Evolutionary conservation across 805 yeast genomes (phyloP).

Genomic region (Candida silvatica): DNA sequence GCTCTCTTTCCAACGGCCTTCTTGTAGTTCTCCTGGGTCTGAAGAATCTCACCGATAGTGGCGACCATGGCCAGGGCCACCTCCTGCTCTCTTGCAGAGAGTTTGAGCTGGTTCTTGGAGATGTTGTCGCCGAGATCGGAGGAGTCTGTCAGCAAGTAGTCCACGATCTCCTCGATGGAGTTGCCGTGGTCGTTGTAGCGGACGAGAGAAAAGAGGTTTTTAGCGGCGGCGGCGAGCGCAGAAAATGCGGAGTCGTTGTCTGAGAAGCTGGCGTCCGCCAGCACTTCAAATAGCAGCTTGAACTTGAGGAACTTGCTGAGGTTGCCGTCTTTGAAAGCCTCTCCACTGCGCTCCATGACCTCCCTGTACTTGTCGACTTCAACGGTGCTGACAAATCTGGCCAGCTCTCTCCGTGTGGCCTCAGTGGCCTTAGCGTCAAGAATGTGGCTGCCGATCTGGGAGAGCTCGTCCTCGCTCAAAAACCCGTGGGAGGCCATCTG

Average conservation of each 20-base stretch:
- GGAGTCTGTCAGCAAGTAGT: too few relatives aligned
- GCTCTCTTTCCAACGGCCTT: not conserved
- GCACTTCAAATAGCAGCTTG: constrained; percentile 18
- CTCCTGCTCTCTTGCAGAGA: too few relatives aligned
- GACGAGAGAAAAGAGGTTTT: constrained; percentile 26
- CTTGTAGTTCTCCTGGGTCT: too few relatives aligned
- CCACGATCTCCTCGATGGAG: constrained; percentile 31
- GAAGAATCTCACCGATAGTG: too few relatives aligned
- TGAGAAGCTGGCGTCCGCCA: constrained; percentile 26
- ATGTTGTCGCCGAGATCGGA: too few relatives aligned
- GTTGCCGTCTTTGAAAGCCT: constrained; percentile 25
- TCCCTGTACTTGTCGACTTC: constrained; percentile 32
- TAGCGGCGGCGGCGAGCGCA: too few relatives aligned
- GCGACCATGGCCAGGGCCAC: too few relatives aligned
- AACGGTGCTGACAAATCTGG: constrained; percentile 42
- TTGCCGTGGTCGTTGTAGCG: constrained; percentile 21
- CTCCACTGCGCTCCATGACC: constrained; percentile 26
- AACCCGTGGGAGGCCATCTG: constrained; percentile 55
- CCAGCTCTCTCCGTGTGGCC: constrained; percentile 34
- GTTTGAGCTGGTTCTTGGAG: too few relatives aligned
- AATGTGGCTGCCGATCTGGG: constrained; percentile 34
- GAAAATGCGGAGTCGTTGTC: too few relatives aligned
- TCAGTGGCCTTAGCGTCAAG: constrained; percentile 3
- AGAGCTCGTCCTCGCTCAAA: constrained; percentile 48
- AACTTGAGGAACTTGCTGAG: constrained; percentile 21